These are phyloP conservation scores for Rhododendron ferrugineum DNA, from an alignment of 148 eudicot genomes.

Conservation along the genomic window DNA sequence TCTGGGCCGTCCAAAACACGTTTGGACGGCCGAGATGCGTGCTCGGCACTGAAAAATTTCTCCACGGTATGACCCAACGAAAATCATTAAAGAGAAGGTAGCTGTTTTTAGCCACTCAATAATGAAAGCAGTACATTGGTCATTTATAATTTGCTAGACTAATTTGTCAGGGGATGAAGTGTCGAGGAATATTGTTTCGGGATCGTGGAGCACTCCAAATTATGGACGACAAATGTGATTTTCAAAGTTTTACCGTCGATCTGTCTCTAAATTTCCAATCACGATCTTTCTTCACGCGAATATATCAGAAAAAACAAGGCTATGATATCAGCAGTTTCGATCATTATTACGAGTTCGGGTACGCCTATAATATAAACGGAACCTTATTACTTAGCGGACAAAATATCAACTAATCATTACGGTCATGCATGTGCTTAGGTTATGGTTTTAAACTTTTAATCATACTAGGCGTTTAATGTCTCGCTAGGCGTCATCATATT, in stretches of 20 bases:
- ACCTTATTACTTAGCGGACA: background rate
- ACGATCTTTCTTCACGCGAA: no score
- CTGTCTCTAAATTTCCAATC: no score
- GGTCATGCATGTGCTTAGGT: conserved; percentile 3
- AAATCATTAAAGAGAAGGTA: background rate
- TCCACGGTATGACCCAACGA: background rate
- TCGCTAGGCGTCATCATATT: background rate
- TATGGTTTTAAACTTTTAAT: background rate
- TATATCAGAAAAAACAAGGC: background rate
- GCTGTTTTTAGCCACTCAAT: background rate
- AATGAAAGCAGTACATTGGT: background rate
- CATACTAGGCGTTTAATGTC: background rate
- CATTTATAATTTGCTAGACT: background rate
- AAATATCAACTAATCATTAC: background rate
- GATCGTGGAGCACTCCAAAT: background rate
- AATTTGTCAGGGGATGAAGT: background rate
- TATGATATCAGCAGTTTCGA: background rate
- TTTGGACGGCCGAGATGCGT: no score
- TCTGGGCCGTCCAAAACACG: no score
- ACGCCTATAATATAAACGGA: background rate
- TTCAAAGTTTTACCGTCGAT: no score
- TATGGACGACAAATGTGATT: background rate
- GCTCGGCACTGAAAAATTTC: no score
- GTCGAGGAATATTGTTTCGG: background rate
- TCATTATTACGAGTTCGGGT: background rate